A percentile compares a stretch with the other conserved stretches of the same genome.
Evolutionary conservation across 1,139 yeast genomes (phyloP).

Genomic region (Kodamaea arcana): DNA sequence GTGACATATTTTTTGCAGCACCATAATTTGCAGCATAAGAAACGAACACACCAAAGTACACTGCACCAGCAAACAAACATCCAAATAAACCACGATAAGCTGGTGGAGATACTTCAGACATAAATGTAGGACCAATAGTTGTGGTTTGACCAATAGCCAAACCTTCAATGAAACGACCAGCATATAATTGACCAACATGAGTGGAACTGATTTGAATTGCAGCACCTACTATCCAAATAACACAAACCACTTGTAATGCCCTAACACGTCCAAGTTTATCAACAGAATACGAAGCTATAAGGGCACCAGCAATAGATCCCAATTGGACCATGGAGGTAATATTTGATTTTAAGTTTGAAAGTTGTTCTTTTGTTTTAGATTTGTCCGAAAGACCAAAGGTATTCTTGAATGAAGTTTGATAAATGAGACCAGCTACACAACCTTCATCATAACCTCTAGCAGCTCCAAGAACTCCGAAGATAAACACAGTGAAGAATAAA

Average conservation of each 20-base stretch:
- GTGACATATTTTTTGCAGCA: conserved; percentile 29
- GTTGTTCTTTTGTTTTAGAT: conserved; percentile 25
- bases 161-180: conserved; percentile 53
- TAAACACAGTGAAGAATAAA: conserved; percentile 47
- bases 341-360: conserved; percentile 50
- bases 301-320: conserved; percentile 58
- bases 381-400: conserved; percentile 46
- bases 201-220: conserved; percentile 46
- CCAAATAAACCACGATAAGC: conserved; percentile 49
- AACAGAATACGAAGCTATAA: conserved; percentile 46
- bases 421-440: conserved; percentile 39
- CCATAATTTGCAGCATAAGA: conserved; percentile 50
- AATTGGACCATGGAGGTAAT: conserved; percentile 61
- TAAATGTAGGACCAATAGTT: conserved; percentile 53
- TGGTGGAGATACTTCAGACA: conserved; percentile 53
- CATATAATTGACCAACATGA: conserved; percentile 48
- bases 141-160: conserved; percentile 55
- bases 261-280: conserved; percentile 55
- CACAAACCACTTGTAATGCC: conserved; percentile 44
- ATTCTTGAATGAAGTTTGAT: conserved; percentile 39
- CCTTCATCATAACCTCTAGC: conserved; percentile 62
- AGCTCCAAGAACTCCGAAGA: conserved; percentile 44
- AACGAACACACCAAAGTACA: conserved; percentile 50
- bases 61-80: conserved; percentile 53
- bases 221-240: conserved; percentile 45